Base-by-base conservation (phyloP, 768 basidiomycete species). In the Mycena galopus region DNA sequence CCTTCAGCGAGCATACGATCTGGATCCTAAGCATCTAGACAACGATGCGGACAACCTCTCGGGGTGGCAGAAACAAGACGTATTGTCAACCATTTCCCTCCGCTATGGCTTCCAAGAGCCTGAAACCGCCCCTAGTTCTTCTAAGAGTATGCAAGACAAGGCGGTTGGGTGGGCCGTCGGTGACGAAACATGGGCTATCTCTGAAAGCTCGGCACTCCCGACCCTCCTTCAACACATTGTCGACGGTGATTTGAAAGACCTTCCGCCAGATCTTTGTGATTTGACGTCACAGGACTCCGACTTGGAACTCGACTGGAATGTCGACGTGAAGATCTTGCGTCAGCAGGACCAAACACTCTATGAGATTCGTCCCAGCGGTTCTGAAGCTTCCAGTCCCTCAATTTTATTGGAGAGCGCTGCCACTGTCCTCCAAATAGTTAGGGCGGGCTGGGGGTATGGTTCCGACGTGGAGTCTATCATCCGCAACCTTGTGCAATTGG, bases 391-490 rank as follows among this genome's bases (percentile, higher is more conserved):
- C 42, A 19, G 56, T 37, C 69, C 69, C n/a, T 47, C 55, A 23
- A 62, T 73, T 35, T n/a, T 67, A 32, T 44, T 69, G 62, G 57
- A 65, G 29, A 53, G 37, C 50, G 63, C 66, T 27, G 72, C 72
- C 47, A 58, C 71, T n/a, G 71, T 62, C 12, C 71, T 73, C 17
- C 66, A 67, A 55, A 53, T 58, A 11, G n/a, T 73, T 8, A 51
- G 71, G 37, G 47, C 66, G 56, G 70, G 56, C 42, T 71, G 55
- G 59, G 32, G 44, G 68, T 10, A 56, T 50, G 50, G 50, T 32
- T 10, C 50, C 39, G 44, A 33, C 25, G 10, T 33, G n/a, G 7
- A 47, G 44, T 21, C 19, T 10, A n/a, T 73, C 63, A 66, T 69
- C 44, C 58, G 51, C 23, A 37, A 66, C 29, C 64, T 73, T 9